A percentile compares a stretch with the other conserved stretches of the same genome.
phyloP scores from a whole-genome alignment of 768 basidiomycete genomes.

The Pleurotus tuber-regium region DNA sequence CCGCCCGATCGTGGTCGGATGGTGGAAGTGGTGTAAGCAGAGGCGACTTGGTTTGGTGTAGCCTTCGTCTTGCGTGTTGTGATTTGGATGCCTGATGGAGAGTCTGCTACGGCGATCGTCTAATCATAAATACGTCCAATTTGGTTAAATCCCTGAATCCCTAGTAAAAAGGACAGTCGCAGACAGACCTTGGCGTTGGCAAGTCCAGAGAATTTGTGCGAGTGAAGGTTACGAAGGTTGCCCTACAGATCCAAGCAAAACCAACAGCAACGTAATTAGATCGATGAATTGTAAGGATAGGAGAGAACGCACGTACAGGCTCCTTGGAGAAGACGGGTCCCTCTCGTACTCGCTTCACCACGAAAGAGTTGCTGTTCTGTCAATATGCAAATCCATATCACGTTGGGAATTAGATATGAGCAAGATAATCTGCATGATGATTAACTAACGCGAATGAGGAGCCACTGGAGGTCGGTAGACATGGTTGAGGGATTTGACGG shows the following conservation, averaged over 20 bases:
- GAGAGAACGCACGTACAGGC: constrained; percentile 41
- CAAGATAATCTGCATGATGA: neutral
- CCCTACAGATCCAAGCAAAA: too few species aligned
- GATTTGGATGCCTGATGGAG: constrained; percentile 55
- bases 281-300: neutral
- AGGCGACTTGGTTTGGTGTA: constrained; percentile 45
- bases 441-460: constrained; percentile 76
- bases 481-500: constrained; percentile 43
- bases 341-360: constrained; percentile 72
- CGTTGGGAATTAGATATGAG: constrained; percentile 7
- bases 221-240: constrained; percentile 85
- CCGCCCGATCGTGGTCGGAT: constrained; percentile 69
- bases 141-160: constrained; percentile 4
- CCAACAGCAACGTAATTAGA: neutral
- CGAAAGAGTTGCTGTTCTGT: constrained; percentile 82
- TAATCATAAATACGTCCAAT: constrained; percentile 23
- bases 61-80: constrained; percentile 64
- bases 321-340: constrained; percentile 85
- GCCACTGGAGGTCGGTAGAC: constrained; percentile 93
- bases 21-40: constrained; percentile 44
- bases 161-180: neutral
- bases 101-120: constrained; percentile 65
- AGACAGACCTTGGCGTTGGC: constrained; percentile 72
- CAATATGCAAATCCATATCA: too few species aligned
- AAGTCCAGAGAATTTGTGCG: constrained; percentile 90